Evolutionary conservation across 257 asterid genomes (phyloP).

Genomic region (Solanum gandarillasii): DNA sequence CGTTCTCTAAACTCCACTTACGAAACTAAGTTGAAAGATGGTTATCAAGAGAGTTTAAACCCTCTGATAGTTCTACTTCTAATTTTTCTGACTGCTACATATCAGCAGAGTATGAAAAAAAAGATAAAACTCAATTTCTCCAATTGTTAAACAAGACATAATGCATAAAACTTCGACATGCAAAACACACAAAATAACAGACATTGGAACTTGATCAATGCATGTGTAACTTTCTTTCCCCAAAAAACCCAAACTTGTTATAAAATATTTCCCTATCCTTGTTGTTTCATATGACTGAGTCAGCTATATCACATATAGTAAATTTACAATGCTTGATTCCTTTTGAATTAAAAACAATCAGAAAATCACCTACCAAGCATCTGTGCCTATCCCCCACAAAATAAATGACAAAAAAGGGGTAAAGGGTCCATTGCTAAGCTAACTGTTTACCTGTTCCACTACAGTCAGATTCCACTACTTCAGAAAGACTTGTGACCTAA

Average conservation of each 20-base stretch:
- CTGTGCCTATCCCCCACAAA: background rate
- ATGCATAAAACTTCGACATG: background rate
- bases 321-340: background rate
- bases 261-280: background rate
- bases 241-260: background rate
- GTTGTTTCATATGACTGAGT: background rate
- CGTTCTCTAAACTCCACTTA: too few relatives aligned
- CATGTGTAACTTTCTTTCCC: background rate
- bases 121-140: background rate
- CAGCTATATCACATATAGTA: background rate
- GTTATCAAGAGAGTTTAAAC: too few relatives aligned
- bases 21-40: too few relatives aligned
- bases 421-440: background rate
- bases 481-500: background rate
- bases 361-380: background rate
- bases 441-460: background rate
- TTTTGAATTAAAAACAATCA: background rate
- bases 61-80: background rate
- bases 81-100: background rate
- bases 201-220: background rate
- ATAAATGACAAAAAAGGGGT: background rate
- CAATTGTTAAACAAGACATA: background rate
- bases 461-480: background rate
- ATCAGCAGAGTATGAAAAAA: background rate
- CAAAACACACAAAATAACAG: background rate